Evolutionary conservation across 148 eudicot genomes (phyloP), one percentile per base, ranked within the genome.

Genomic region (Spergularia bocconei): DNA sequence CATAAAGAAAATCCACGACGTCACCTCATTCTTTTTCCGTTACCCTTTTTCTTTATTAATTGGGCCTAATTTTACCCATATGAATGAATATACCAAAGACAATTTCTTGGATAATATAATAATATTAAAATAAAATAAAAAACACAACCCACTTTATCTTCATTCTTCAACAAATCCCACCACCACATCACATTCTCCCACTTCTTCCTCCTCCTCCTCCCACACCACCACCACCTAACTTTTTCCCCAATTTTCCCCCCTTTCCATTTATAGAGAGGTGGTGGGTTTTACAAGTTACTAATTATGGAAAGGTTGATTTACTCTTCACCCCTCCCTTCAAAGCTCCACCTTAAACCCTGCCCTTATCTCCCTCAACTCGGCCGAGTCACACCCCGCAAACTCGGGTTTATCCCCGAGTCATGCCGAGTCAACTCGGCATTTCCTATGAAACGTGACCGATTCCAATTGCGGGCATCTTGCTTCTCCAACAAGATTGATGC

Each of bases 271-370:
- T 41, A 21, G 60, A 60, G 59, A 39, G 50, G 56, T 15, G 65
- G 47, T 17, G 44, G 71, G 10, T 5, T 55, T 23, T 15, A 36
- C 64, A 61, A 23, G 0, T 23, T 48, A 67, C 11, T 21, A 13
- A 14, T 57, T 70, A 89, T 90, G 95, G 91, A 88, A 84, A 85
- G 87, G 82, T 85, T 90, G 25, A 84, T 90, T 70, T 75, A 78
- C 77, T 81, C 87, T 4, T 69, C 72, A 57, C 20, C 86, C 3
- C 39, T 78, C 36, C 69, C 89, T 63, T 74, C 83, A 6, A 87
- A 85, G 75, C 75, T 78, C 71, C 74, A 75, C 50, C 67, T 69
- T 2, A 86, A 74, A 52, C 74, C 84, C 53, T 73, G 48, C 53
- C 78, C 80, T 58, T 67, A 29, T 70, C 84, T 85, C 14, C 81